Conservation (phyloP, 768 basidiomycete genomes). For the Boletus sp. region DNA sequence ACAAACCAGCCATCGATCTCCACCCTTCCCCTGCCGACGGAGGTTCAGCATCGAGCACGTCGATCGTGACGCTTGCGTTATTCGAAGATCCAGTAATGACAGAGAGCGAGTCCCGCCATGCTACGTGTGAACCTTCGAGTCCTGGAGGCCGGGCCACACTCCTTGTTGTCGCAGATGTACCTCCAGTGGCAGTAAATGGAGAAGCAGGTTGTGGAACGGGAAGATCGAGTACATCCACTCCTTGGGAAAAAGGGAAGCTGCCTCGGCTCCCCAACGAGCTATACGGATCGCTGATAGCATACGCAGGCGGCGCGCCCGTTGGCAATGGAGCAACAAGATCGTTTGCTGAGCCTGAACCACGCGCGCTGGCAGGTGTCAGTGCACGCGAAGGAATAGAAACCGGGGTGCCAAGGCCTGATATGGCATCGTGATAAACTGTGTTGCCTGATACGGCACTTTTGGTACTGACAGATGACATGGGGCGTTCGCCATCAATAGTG, state of each 20-base stretch:
- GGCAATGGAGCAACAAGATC: slow-evolving; percentile 19
- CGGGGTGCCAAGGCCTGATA: slow-evolving; percentile 46
- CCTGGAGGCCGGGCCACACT: slow-evolving; percentile 37
- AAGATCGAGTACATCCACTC: slow-evolving; percentile 50
- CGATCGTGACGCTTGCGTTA: slow-evolving; percentile 42
- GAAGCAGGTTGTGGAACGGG: slow-evolving; percentile 59
- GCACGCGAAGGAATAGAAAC: slow-evolving; percentile 42
- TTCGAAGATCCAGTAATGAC: slow-evolving; percentile 33
- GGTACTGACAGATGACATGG: slow-evolving; percentile 56
- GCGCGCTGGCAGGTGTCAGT: slow-evolving; percentile 41
- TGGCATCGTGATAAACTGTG: slow-evolving; percentile 64
- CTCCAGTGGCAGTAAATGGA: slow-evolving; percentile 45
- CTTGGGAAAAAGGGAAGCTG: slow-evolving; percentile 28
- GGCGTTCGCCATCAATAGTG: slow-evolving; percentile 44
- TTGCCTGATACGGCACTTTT: slow-evolving; percentile 52
- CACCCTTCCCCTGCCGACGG: slow-evolving; percentile 61
- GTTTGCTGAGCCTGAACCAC: slow-evolving; percentile 11
- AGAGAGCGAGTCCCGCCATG: slow-evolving; percentile 36
- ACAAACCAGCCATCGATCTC: slow-evolving; percentile 46
- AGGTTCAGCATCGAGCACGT: slow-evolving; percentile 69
- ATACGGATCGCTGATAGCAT: slow-evolving; percentile 31
- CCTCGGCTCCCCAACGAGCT: slow-evolving; percentile 24
- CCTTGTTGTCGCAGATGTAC: slow-evolving; percentile 26
- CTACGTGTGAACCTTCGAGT: slow-evolving; percentile 29
- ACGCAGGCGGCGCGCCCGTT: slow-evolving; percentile 30